Percentiles rank a stretch among this genome's conserved stretches.
Evolutionary conservation across 257 asterid species (phyloP).

Genomic region (Solanum lycopersicoides): DNA sequence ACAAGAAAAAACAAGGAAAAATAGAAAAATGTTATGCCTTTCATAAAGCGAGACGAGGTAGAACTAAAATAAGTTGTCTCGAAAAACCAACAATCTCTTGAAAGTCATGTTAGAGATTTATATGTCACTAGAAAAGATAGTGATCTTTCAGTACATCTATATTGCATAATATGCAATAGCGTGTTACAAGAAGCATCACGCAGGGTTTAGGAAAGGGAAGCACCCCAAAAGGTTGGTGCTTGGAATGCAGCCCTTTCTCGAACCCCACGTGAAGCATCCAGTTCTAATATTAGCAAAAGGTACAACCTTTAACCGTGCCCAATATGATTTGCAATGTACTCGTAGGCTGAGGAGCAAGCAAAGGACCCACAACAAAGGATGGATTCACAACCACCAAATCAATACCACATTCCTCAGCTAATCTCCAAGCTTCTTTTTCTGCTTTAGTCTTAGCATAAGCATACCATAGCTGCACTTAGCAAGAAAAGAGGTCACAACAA

Average conservation of each 20-base stretch:
- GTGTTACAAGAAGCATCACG: background rate
- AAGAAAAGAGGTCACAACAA: background rate
- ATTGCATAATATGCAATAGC: background rate
- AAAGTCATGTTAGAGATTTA: background rate
- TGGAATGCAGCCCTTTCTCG: background rate
- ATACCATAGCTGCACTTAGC: slow-evolving; percentile 70
- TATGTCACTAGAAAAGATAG: background rate
- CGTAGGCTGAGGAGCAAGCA: slow-evolving; percentile 84
- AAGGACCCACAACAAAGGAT: slow-evolving; percentile 77
- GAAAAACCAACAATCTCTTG: background rate
- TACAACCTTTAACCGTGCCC: slow-evolving; percentile 50
- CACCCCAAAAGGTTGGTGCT: background rate
- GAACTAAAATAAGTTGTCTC: background rate
- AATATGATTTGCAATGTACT: slow-evolving; percentile 54
- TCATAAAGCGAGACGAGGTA: background rate
- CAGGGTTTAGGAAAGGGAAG: too few relatives aligned
- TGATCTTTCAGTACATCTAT: background rate
- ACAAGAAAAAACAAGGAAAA: background rate
- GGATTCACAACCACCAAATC: slow-evolving; percentile 84
- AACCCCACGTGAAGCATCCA: background rate
- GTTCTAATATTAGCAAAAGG: background rate
- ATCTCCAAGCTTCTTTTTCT: slow-evolving; percentile 76
- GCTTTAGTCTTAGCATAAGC: slow-evolving; percentile 81
- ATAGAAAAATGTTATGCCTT: background rate
- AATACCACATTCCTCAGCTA: slow-evolving; percentile 50